phyloP scores from a whole-genome alignment of 345 rosid genomes.

The Eucalyptus pumila region DNA sequence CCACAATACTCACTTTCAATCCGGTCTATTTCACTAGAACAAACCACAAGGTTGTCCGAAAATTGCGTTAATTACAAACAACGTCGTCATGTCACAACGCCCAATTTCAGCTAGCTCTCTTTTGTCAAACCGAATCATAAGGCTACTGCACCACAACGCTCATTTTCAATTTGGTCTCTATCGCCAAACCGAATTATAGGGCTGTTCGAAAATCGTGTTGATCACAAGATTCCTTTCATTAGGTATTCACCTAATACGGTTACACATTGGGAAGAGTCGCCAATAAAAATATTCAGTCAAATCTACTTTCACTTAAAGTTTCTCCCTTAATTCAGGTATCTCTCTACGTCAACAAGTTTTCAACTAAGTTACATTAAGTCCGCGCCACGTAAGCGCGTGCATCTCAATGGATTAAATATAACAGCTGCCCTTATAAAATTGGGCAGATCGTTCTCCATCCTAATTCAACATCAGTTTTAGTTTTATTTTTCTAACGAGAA shows the following conservation, averaged over 20 bases:
- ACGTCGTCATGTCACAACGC: not conserved
- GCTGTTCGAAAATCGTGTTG: rapidly evolving
- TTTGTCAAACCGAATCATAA: not conserved
- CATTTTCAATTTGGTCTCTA: no score
- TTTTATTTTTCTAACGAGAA: not conserved
- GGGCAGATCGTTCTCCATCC: not conserved
- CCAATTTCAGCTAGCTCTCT: not conserved
- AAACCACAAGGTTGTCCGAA: not conserved
- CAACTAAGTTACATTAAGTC: not conserved
- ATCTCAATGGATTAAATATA: not conserved
- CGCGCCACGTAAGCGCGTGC: not conserved
- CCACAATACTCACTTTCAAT: not conserved
- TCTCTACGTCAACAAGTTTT: not conserved
- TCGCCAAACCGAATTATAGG: no score
- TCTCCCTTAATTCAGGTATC: not conserved
- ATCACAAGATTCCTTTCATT: not conserved
- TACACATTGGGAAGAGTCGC: not conserved
- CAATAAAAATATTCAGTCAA: not conserved
- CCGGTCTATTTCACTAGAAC: not conserved
- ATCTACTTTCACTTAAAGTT: not conserved
- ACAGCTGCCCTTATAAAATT: not conserved
- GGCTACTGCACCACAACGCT: no score
- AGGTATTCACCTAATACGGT: not conserved
- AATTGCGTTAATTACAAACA: no score
- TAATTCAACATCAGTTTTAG: not conserved